Conservation (phyloP, 495 filamentous ascomycete genomes). For the Chaetomidium leptoderma region DNA sequence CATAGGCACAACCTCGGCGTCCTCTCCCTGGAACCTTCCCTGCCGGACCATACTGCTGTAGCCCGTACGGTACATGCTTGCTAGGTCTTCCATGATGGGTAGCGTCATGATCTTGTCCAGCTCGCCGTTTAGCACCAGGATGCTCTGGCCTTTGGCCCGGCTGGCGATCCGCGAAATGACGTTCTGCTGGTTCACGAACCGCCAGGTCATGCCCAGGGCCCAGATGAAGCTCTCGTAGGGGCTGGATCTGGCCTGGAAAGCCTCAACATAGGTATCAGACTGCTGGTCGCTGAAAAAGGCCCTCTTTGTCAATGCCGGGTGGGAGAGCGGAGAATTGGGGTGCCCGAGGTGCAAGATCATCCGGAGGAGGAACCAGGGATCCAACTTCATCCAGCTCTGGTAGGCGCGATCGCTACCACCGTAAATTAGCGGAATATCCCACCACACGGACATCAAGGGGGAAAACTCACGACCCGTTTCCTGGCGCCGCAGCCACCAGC, state of each 20-base stretch:
- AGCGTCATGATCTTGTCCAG: conserved; percentile 30
- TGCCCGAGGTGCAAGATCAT: conserved; percentile 42
- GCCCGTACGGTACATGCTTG: conserved; percentile 45
- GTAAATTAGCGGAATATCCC: not conserved
- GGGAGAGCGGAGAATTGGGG: conserved; percentile 46
- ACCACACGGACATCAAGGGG: not conserved
- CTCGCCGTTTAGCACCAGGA: conserved; percentile 42
- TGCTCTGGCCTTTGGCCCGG: conserved; percentile 19
- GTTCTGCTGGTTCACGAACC: conserved; percentile 35
- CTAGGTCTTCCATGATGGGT: conserved; percentile 30
- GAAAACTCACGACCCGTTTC: conserved; percentile 42
- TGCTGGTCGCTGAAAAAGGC: conserved; percentile 42
- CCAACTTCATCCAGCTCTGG: conserved; percentile 40
- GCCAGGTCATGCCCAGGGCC: conserved; percentile 40
- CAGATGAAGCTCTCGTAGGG: conserved; percentile 46
- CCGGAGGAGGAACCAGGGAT: conserved; percentile 43
- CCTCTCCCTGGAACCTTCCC: conserved; percentile 73
- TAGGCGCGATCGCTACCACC: conserved; percentile 35
- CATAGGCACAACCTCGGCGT: conserved; percentile 50
- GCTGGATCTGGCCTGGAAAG: conserved; percentile 35
- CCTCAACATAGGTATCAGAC: conserved; percentile 26
- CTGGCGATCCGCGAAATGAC: conserved; percentile 36
- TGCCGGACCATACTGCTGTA: conserved; percentile 59
- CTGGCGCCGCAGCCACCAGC: conserved; percentile 40
- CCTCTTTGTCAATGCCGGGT: conserved; percentile 36